These are phyloP conservation scores for Globisporangium abappressorium DNA, from an alignment of 352 stramenopile species.

Conservation along the genomic window DNA sequence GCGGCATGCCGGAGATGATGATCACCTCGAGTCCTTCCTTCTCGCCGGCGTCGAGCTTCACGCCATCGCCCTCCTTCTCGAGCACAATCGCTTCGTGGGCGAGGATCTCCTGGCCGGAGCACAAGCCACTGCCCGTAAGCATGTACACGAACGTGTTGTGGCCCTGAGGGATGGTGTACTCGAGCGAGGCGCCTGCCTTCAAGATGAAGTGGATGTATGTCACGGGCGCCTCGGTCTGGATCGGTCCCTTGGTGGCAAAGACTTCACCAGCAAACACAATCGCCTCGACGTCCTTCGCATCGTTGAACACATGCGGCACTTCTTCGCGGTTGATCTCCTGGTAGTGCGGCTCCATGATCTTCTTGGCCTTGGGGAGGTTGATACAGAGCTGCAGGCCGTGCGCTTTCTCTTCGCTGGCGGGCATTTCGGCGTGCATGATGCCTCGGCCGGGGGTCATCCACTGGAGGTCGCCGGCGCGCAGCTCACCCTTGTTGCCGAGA, in stretches of 20 bases:
- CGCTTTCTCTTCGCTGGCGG: slow-evolving; percentile 12
- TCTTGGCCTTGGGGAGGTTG: slow-evolving; percentile 34
- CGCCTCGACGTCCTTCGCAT: slow-evolving; percentile 18
- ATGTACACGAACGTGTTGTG: slow-evolving; percentile 28
- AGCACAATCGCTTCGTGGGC: slow-evolving; percentile 24
- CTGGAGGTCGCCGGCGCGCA: slow-evolving; percentile 51
- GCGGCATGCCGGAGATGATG: slow-evolving; percentile 44
- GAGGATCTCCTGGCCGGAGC: slow-evolving; percentile 14
- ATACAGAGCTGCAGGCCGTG: slow-evolving; percentile 29
- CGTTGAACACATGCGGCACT: slow-evolving; percentile 17
- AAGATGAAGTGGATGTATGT: slow-evolving; percentile 33
- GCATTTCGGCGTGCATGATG: slow-evolving; percentile 35
- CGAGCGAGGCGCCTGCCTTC: slow-evolving; percentile 8
- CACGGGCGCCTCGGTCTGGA: slow-evolving; percentile 26
- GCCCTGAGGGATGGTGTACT: slow-evolving; percentile 15
- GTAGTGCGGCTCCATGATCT: slow-evolving; percentile 46
- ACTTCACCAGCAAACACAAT: slow-evolving; percentile 30
- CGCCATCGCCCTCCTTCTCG: slow-evolving; percentile 22
- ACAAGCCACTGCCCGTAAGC: slow-evolving; percentile 5
- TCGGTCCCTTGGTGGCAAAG: slow-evolving; percentile 19
- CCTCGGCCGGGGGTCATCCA: slow-evolving; percentile 57
- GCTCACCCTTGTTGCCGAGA: too few relatives aligned
- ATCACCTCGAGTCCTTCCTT: slow-evolving; percentile 45
- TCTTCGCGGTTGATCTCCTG: slow-evolving; percentile 49
- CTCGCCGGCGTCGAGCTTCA: slow-evolving; percentile 15